Evolutionary conservation across 164 flowering plant genomes (phyloP), one percentile per base, ranked within the genome.

Genomic region (Sextonia rubra): DNA sequence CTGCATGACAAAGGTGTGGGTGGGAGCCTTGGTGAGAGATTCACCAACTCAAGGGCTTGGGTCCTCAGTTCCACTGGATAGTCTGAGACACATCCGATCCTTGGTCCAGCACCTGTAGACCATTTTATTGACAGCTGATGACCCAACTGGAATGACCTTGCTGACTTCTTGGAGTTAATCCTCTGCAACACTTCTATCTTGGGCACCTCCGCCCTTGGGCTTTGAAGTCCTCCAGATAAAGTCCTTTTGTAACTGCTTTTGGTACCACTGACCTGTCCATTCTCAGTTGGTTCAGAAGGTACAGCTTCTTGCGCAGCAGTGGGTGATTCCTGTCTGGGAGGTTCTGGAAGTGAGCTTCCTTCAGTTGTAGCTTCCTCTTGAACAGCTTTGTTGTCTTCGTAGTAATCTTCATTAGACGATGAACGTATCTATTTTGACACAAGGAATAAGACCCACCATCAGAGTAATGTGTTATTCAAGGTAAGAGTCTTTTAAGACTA

Each of bases 91-190:
- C 95, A 94, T 1, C 97, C 97, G 24, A 91, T 92, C 78, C 97
- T 86, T 0, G 97, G 93, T 18, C 99, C 99, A 66, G 87, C 90
- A 17, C 98, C 98, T 0, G 90, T 88, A 25, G 91, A 81, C 98
- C 98, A 95, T 76, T 85, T 88, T 52, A 81, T 68, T 0, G 95
- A 80, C 14, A 90, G 76, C 65, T 91, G 97, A 74, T 86, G 80
- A 4, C 95, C 93, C 37, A 91, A 74, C 69, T 94, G 92, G 48
- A 87, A 91, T 52, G 97, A 90, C 11, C 76, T 78, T 20, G 81
- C 81, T 5, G 81, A 77, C 64, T 87, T 89, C 82, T 91, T 92
- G 20, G 97, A 89, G 72, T 91, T 87, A 72, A 94, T 92, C 72
- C 98, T 83, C 74, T 89, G 79, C 76, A 91, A 73, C 68, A 94